Conservation (phyloP, 176 grass and related monocot genomes). For the Miscanthus lutarioriparius region DNA sequence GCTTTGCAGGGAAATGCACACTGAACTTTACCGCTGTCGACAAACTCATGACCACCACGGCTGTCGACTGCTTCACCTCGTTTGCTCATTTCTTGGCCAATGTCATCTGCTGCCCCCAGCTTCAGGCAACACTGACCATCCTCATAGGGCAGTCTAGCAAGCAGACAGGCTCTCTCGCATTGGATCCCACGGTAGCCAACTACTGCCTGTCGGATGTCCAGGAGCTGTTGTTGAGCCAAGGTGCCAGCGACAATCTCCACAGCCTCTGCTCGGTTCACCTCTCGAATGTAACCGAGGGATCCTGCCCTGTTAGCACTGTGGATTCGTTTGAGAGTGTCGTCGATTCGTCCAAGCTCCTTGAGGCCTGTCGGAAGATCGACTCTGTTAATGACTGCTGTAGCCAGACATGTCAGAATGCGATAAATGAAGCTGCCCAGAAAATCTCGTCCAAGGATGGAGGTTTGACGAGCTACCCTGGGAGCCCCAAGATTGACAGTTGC, state of each 20-base stretch:
- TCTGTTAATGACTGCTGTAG: constrained; percentile 94
- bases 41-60: constrained; percentile 68
- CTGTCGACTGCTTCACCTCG: constrained; percentile 72
- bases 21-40: constrained; percentile 77
- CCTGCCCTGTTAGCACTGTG: constrained; percentile 67
- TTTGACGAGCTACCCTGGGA: constrained; percentile 39
- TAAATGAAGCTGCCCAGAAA: constrained; percentile 71
- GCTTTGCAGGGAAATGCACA: constrained; percentile 63
- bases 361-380: constrained; percentile 79
- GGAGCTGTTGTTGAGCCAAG: constrained; percentile 79
- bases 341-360: constrained; percentile 78
- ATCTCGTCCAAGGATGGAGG: constrained; percentile 54
- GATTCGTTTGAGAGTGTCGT: constrained; percentile 65
- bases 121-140: constrained; percentile 80
- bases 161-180: constrained; percentile 69
- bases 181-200: constrained; percentile 72
- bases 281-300: constrained; percentile 72
- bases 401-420: constrained; percentile 79
- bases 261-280: constrained; percentile 73
- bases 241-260: constrained; percentile 63
- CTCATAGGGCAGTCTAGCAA: constrained; percentile 93
- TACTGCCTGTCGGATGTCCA: constrained; percentile 91
- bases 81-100: constrained; percentile 93
- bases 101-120: constrained; percentile 96
- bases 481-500: constrained; percentile 60